Evolutionary conservation across 1,139 yeast genomes (phyloP).

Genomic region (Yamadazyma kanchanaburiensis): DNA sequence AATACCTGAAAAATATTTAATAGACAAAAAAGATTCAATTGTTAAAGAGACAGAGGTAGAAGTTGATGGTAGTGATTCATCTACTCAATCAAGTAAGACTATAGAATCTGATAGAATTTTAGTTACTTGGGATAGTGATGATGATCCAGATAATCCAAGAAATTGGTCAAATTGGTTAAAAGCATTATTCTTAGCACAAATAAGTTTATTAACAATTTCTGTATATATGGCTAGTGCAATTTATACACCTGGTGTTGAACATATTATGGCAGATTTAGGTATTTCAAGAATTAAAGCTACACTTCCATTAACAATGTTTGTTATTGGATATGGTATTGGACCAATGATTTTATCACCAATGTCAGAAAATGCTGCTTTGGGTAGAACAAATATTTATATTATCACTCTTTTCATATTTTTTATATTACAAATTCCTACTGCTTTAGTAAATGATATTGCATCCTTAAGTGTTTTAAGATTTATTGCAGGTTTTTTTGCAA

Average conservation of each 20-base stretch:
- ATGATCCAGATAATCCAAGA: too few species aligned
- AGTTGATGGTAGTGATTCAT: background rate
- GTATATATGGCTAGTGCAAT: conserved; percentile 29
- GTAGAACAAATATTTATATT: conserved; percentile 43
- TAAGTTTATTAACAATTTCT: conserved; percentile 20
- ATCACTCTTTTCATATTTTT: conserved; percentile 27
- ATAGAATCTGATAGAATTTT: conserved; percentile 1
- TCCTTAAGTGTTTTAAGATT: conserved; percentile 30
- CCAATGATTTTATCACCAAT: conserved; percentile 54
- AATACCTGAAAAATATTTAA: conserved; percentile 28
- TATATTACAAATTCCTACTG: conserved; percentile 33
- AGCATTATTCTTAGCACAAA: conserved; percentile 17
- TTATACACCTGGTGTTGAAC: conserved; percentile 26
- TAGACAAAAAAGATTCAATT: too few species aligned
- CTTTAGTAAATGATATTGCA: conserved; percentile 26
- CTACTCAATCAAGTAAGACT: too few species aligned
- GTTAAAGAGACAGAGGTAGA: background rate
- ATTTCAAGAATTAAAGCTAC: conserved; percentile 42
- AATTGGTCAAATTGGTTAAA: conserved; percentile 23
- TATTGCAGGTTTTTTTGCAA: conserved; percentile 30
- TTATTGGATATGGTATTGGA: too few species aligned
- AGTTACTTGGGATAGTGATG: conserved; percentile 14
- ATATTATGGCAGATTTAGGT: conserved; percentile 39
- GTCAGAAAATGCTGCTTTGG: conserved; percentile 50
- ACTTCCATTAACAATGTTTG: conserved; percentile 37